These are phyloP conservation scores for Penicillium sp. DNA, from an alignment of 2,329 filamentous ascomycete species.

Conservation along the genomic window DNA sequence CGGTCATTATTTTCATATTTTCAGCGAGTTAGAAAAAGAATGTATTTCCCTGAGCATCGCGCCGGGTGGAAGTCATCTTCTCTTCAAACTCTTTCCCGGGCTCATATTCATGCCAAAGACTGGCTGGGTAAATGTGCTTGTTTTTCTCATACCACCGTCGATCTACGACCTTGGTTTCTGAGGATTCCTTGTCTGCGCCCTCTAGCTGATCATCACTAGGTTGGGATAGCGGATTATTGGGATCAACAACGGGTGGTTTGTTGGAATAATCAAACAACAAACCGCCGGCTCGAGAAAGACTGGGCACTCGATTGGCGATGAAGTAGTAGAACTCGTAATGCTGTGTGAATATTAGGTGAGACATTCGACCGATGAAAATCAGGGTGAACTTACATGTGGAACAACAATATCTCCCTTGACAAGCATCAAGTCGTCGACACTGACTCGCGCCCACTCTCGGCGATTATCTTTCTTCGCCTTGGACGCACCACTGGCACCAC, in stretches of 20 bases:
- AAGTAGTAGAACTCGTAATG: conserved; percentile 99
- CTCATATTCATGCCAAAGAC: conserved; percentile 92
- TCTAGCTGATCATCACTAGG: conserved; percentile 62
- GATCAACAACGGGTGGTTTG: conserved; percentile 33
- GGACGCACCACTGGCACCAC: conserved; percentile 53
- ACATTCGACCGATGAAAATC: not conserved
- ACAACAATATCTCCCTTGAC: conserved; percentile 88
- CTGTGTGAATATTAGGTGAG: conserved; percentile 46
- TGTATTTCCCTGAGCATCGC: conserved; percentile 83
- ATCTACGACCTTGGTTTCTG: conserved; percentile 89
- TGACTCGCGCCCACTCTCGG: conserved; percentile 86
- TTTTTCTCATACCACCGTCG: conserved; percentile 95
- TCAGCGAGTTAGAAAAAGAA: conserved; percentile 68
- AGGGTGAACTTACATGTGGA: conserved; percentile 70
- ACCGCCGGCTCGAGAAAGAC: conserved; percentile 69
- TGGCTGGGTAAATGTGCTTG: conserved; percentile 97
- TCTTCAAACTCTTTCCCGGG: conserved; percentile 72
- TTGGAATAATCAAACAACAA: conserved; percentile 74
- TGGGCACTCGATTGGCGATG: conserved; percentile 69
- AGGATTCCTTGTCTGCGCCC: conserved; percentile 73
- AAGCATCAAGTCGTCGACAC: conserved; percentile 92
- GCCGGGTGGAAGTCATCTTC: conserved; percentile 67
- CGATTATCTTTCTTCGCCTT: conserved; percentile 57
- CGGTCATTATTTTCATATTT: conserved; percentile 12
- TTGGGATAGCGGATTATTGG: conserved; percentile 44